These are phyloP conservation scores for Pseudogymnoascus sp. DNA, from an alignment of 2,329 filamentous ascomycete genomes.

Conservation along the genomic window DNA sequence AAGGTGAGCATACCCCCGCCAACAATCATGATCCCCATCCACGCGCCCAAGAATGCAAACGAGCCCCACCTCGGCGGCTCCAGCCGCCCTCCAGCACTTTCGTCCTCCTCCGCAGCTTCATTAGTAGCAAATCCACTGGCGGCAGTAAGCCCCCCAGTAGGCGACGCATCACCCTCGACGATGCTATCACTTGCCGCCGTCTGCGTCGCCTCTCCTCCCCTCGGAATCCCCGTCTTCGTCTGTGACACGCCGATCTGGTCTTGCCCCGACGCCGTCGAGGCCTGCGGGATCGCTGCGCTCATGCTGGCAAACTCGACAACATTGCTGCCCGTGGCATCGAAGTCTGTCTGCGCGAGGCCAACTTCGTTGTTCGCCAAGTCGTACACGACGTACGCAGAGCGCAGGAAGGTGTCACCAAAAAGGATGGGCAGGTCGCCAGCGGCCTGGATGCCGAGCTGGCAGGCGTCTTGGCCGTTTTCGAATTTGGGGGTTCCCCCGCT, in stretches of 20 bases:
- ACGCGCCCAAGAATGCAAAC: conserved; percentile 22
- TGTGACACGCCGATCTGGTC: conserved; percentile 3
- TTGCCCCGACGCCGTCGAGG: conserved; percentile 8
- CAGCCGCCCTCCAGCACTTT: background rate
- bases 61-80: background rate
- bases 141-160: background rate
- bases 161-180: background rate
- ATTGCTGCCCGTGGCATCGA: conserved; percentile 31
- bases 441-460: conserved; percentile 25
- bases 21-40: conserved; percentile 27
- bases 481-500: conserved; percentile 25
- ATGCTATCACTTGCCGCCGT: background rate
- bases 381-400: conserved; percentile 47
- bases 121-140: background rate
- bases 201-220: conserved; percentile 6
- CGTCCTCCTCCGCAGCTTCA: background rate
- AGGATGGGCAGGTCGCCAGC: conserved; percentile 24
- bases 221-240: conserved; percentile 6
- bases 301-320: conserved; percentile 21
- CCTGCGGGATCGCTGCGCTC: conserved; percentile 2
- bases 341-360: conserved; percentile 41
- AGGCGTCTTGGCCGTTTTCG: conserved; percentile 25
- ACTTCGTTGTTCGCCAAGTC: conserved; percentile 44
- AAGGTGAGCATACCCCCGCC: conserved; percentile 29
- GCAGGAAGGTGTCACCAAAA: conserved; percentile 46